Evolutionary conservation across 1,284 basidiomycete species (phyloP).

Genomic region (Volvariella surrecta): DNA sequence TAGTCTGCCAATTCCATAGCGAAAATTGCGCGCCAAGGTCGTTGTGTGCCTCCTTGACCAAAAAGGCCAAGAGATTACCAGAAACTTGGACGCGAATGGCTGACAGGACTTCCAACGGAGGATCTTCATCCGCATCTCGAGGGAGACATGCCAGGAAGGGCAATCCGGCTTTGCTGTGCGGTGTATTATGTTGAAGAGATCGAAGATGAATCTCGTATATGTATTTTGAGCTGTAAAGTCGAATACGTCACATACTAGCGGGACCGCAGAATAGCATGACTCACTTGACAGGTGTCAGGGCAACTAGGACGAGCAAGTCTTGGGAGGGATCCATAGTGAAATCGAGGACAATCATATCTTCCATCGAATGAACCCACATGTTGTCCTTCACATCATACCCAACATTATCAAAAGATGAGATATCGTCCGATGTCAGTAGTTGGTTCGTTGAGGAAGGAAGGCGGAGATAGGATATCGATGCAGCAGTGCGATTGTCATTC

Average conservation of each 20-base stretch:
- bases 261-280: slow-evolving; percentile 13
- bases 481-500: slow-evolving; percentile 27
- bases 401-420: slow-evolving; percentile 9
- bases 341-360: slow-evolving; percentile 33
- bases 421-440: slow-evolving; percentile 9
- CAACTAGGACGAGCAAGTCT: slow-evolving; percentile 39
- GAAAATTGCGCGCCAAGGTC: slow-evolving; percentile 29
- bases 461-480: slow-evolving; percentile 36
- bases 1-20: slow-evolving; percentile 38
- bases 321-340: slow-evolving; percentile 47
- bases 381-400: slow-evolving; percentile 10
- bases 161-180: slow-evolving; percentile 33
- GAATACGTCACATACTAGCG: slow-evolving; percentile 2
- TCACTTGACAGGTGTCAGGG: slow-evolving; percentile 31
- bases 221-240: slow-evolving; percentile 23
- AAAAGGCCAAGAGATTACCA: slow-evolving; percentile 33
- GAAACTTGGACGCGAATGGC: slow-evolving; percentile 39
- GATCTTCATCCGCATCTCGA: slow-evolving; percentile 17
- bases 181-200: slow-evolving; percentile 37
- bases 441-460: slow-evolving; percentile 24
- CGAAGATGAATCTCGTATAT: slow-evolving; percentile 39
- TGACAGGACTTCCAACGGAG: slow-evolving; percentile 24
- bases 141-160: slow-evolving; percentile 28
- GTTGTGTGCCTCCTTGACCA: slow-evolving; percentile 35
- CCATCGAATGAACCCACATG: slow-evolving; percentile 32